Conservation (phyloP, 805 yeast genomes). For the Ogataea degrootiae region DNA sequence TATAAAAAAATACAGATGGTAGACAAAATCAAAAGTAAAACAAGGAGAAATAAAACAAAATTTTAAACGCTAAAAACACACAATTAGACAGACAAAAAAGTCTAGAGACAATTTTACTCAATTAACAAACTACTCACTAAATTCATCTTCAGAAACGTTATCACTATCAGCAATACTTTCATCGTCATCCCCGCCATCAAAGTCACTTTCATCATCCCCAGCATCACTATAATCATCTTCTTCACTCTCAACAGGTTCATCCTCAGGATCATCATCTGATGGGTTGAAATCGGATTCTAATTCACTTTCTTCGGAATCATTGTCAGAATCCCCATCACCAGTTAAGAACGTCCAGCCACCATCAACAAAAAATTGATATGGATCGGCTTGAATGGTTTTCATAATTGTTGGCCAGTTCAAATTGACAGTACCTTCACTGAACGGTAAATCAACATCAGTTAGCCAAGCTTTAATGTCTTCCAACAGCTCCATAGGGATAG, state of each 20-base stretch:
- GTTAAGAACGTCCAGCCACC: slow-evolving; percentile 97
- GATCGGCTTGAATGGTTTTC: slow-evolving; percentile 90
- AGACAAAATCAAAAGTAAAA: not conserved
- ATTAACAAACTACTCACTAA: slow-evolving; percentile 22
- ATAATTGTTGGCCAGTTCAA: slow-evolving; percentile 93
- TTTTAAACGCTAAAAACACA: slow-evolving; percentile 1
- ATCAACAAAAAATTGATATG: slow-evolving; percentile 86
- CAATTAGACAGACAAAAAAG: not conserved
- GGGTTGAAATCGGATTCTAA: slow-evolving; percentile 61
- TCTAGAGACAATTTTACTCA: not conserved
- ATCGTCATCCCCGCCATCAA: slow-evolving; percentile 22
- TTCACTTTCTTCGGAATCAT: slow-evolving; percentile 63
- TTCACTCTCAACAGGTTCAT: slow-evolving; percentile 40
- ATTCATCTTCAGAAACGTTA: slow-evolving; percentile 26
- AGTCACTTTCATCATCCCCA: slow-evolving; percentile 20
- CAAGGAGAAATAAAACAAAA: not conserved
- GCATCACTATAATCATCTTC: slow-evolving; percentile 24
- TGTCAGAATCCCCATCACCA: slow-evolving; percentile 78
- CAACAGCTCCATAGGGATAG: slow-evolving; percentile 87
- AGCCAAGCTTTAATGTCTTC: slow-evolving; percentile 96
- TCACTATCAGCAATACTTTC: slow-evolving; percentile 25
- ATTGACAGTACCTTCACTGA: slow-evolving; percentile 90
- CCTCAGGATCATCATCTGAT: slow-evolving; percentile 55
- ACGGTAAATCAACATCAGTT: slow-evolving; percentile 95
- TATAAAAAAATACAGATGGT: not conserved